Base-by-base conservation (phyloP, 257 asterid species). In the Henckelia pumila region DNA sequence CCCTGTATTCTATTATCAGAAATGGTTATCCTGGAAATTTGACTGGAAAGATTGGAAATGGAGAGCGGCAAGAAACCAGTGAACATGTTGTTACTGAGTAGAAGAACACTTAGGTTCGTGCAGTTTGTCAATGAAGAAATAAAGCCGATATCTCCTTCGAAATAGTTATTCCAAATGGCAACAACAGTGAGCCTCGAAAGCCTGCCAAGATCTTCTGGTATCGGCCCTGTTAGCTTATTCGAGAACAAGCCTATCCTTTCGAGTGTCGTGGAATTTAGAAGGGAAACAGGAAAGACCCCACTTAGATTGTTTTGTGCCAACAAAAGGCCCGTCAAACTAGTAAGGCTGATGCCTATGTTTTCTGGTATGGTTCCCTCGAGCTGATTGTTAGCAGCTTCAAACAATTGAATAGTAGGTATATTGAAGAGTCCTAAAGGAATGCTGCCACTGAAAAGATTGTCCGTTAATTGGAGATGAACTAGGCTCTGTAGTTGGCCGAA, bases 21-120 rank as follows among this genome's bases (percentile, higher is more conserved):
- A 20, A 75, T 8, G 7, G 22, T 11, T 55, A 83, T 17, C 6
- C 20, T 8, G 13, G 8, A 7, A 26, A 83, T 52, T 8, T 52
- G 22, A n/a, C 8, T 20, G 1, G 83, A 76, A n/a, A 83, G 76
- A 49, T 83, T 83, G 17, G 72, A 64, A n/a, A 76, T 29, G 13
- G 78, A 69, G 56, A n/a, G 19, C 0, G 86, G 88, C 29, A 84
- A 56, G 5, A 23, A n/a, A 21, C 82, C 89, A n/a, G 74, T 73
- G 10, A 84, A 67, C 28, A 61, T 71, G 60, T 82, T 84, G 7
- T 19, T 26, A 22, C 66, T 21, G 8, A 80, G 52, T 26, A 55
- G 47, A 35, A 82, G 55, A 47, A 21, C 23, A 10, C 26, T 24
- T 8, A 84, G 65, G 0, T 29, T 50, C 2, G 74, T 79, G 56